Evolutionary conservation across 495 filamentous ascomycete species (phyloP).

Genomic region (Aspergillus campestris): DNA sequence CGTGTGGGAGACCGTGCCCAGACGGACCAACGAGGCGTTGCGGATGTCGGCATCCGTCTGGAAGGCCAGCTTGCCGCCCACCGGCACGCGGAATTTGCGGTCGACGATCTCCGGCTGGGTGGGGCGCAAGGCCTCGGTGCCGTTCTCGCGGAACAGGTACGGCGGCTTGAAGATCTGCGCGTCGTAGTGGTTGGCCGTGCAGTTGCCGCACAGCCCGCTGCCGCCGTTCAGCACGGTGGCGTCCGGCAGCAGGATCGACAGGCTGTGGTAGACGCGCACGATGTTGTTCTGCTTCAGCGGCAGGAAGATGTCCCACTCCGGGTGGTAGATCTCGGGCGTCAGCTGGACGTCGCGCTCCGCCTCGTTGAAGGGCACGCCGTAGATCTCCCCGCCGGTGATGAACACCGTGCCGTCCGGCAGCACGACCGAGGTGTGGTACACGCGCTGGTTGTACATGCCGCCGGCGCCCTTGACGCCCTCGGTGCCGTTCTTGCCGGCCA

Average conservation of each 20-base stretch:
- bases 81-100: neutral
- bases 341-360: constrained; percentile 39
- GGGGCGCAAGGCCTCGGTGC: constrained; percentile 33
- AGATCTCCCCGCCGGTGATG: constrained; percentile 46
- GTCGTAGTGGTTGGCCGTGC: constrained; percentile 49
- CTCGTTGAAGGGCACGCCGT: constrained; percentile 43
- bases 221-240: constrained; percentile 47
- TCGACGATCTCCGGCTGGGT: constrained; percentile 17
- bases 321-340: constrained; percentile 6
- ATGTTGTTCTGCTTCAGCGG: constrained; percentile 30
- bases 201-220: constrained; percentile 47
- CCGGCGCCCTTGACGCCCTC: constrained; percentile 20
- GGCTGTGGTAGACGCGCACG: constrained; percentile 49
- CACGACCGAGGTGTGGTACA: constrained; percentile 46
- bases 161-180: constrained; percentile 48
- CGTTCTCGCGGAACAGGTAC: constrained; percentile 42
- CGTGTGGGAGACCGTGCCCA: constrained; percentile 44
- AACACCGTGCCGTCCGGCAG: constrained; percentile 53
- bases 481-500: neutral
- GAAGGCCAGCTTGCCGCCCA: constrained; percentile 24
- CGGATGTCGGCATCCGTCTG: constrained; percentile 1
- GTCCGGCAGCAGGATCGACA: constrained; percentile 48
- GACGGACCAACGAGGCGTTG: constrained; percentile 32
- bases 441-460: constrained; percentile 40
- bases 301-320: constrained; percentile 29